Conservation (phyloP, 2,329 filamentous ascomycete species). For the Cercospora berteroae region DNA sequence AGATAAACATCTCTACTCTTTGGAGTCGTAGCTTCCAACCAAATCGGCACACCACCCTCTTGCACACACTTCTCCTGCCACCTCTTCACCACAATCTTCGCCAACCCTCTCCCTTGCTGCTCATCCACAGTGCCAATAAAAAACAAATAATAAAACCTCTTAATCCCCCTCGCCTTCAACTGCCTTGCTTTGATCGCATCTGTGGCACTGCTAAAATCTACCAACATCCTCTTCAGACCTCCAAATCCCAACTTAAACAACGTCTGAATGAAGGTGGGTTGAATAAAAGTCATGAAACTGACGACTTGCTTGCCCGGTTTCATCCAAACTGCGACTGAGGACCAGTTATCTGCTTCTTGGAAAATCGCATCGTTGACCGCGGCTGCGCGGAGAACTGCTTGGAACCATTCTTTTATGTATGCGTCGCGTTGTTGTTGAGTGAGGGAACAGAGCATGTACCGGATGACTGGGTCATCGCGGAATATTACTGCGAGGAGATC, state of each 20-base stretch:
- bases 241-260: slow-evolving; percentile 26
- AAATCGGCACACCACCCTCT: slow-evolving; percentile 25
- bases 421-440: slow-evolving; percentile 11
- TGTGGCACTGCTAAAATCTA: slow-evolving; percentile 23
- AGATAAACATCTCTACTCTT: slow-evolving; percentile 25
- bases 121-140: slow-evolving; percentile 28
- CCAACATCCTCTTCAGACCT: slow-evolving; percentile 29
- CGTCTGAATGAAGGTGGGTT: slow-evolving; percentile 22
- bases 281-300: slow-evolving; percentile 25
- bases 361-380: slow-evolving; percentile 27
- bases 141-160: slow-evolving; percentile 30
- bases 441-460: slow-evolving; percentile 26
- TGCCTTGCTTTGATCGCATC: slow-evolving; percentile 22
- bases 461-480: slow-evolving; percentile 28
- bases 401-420: slow-evolving; percentile 27
- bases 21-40: slow-evolving; percentile 33
- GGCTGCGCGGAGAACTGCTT: slow-evolving; percentile 25
- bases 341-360: slow-evolving; percentile 26
- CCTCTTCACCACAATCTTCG: slow-evolving; percentile 20
- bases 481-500: slow-evolving; percentile 19
- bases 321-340: slow-evolving; percentile 26
- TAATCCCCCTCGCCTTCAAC: slow-evolving; percentile 15
- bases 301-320: slow-evolving; percentile 30
- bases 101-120: slow-evolving; percentile 27
- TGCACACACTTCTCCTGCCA: slow-evolving; percentile 17